These are phyloP conservation scores for Astrephomene gubernaculifera DNA, from an alignment of 139 green algal genomes.

Conservation along the genomic window DNA sequence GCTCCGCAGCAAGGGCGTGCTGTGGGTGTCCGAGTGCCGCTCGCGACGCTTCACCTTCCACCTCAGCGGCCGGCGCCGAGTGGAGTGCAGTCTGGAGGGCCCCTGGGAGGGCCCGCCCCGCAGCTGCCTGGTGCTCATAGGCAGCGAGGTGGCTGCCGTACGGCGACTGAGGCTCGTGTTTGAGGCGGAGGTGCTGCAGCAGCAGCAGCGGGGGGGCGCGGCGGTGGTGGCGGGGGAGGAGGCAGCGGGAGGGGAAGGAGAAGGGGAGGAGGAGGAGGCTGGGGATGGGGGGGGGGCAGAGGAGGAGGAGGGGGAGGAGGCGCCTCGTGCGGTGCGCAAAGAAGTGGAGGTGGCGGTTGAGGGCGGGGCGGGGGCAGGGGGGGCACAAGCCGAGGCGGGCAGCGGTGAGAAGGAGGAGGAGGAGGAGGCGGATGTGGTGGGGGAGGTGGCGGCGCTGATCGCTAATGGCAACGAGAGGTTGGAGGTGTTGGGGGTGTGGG, in stretches of 20 bases:
- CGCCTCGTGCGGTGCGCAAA: background rate
- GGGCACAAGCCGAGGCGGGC: background rate
- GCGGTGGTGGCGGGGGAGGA: no score
- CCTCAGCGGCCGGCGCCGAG: slow-evolving; percentile 55
- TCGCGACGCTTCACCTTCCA: slow-evolving; percentile 51
- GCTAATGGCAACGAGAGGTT: background rate
- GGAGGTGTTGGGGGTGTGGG: background rate
- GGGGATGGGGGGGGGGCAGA: background rate
- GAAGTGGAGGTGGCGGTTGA: background rate
- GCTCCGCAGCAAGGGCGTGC: slow-evolving; percentile 57
- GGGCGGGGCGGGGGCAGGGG: background rate
- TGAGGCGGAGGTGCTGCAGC: background rate
- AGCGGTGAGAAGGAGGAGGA: no score
- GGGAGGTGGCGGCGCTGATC: slow-evolving; percentile 1
- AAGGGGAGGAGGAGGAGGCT: background rate
- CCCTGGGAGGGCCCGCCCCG: slow-evolving; percentile 44
- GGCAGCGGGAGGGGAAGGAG: background rate
- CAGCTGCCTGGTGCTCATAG: slow-evolving; percentile 56
- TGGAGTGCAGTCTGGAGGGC: slow-evolving; percentile 35
- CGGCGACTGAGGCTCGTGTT: background rate
- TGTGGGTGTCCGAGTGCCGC: slow-evolving; percentile 54
- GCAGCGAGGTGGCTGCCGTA: slow-evolving; percentile 29
- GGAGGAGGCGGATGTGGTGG: no score
- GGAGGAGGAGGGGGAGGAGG: background rate
- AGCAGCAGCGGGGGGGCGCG: no score